Evolutionary conservation across 2,329 filamentous ascomycete species (phyloP).

Genomic region (Sclerotinia minor): DNA sequence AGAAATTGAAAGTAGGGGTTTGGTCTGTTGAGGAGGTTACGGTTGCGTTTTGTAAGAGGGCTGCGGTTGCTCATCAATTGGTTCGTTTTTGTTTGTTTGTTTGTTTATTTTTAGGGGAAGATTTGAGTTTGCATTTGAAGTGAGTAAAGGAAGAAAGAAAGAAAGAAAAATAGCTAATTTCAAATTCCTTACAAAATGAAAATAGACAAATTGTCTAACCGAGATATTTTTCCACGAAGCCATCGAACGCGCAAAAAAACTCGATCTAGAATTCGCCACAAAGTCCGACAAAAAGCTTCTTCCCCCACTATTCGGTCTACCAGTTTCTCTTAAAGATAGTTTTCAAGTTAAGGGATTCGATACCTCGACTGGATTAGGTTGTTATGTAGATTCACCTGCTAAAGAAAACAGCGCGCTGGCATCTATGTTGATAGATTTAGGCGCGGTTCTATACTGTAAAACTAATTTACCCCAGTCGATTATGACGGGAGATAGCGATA

Average conservation of each 20-base stretch:
- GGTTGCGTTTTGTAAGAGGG: slow-evolving; percentile 50
- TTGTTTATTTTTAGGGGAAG: too few relatives aligned
- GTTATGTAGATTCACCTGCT: slow-evolving; percentile 74
- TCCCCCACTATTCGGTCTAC: slow-evolving; percentile 36
- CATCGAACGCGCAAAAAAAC: slow-evolving; percentile 40
- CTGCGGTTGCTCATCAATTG: slow-evolving; percentile 49
- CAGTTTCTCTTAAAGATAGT: slow-evolving; percentile 53
- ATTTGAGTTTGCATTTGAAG: too few relatives aligned
- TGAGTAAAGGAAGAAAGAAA: too few relatives aligned
- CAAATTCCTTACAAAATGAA: too few relatives aligned
- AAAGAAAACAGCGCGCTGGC: slow-evolving; percentile 64
- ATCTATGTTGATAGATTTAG: slow-evolving; percentile 62
- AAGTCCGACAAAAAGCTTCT: slow-evolving; percentile 42
- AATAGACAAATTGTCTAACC: slow-evolving; percentile 38
- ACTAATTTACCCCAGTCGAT: slow-evolving; percentile 10
- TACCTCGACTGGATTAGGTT: slow-evolving; percentile 58
- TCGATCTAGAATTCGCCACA: slow-evolving; percentile 46
- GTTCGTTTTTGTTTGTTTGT: background rate
- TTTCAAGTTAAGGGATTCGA: slow-evolving; percentile 66
- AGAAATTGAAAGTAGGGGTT: slow-evolving; percentile 28
- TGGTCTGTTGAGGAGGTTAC: slow-evolving; percentile 43
- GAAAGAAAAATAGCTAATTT: background rate
- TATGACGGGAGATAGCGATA: slow-evolving; percentile 39
- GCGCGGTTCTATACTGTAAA: slow-evolving; percentile 66
- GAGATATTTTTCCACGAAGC: slow-evolving; percentile 48